Base-by-base conservation (phyloP, 345 rosid genomes). In the Raphanus raphanistrum region DNA sequence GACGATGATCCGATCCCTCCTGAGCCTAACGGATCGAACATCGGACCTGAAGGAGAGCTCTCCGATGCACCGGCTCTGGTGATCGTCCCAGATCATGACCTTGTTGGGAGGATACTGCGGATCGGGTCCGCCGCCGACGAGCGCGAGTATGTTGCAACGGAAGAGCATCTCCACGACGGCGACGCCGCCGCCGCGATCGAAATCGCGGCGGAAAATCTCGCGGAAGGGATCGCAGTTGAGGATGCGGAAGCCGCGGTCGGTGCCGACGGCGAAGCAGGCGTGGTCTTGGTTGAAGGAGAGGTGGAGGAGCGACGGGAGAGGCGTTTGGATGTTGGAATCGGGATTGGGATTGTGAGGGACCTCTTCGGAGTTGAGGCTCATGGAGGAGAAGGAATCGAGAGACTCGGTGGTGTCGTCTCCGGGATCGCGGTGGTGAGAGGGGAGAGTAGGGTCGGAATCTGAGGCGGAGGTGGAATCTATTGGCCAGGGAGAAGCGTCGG, bases 31-130 rank as follows among this genome's bases (percentile, higher is more conserved):
- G 9, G 58, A 52, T 52, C 58, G 25, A 5, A 52, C 58, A 15
- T 52, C 58, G 58, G 58, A 52, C 58, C 58, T 52, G 58, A 52
- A 52, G 58, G 58, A 52, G 58, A 52, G 58, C 25, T 52, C 58
- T 1, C 58, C 58, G 25, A 52, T 52, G 4, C 58, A 52, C 17
- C 58, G 5, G 58, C 58, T 16, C 58, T 52, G 58, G 58, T 52
- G 58, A 52, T 52, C 58, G 58, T 52, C 58, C 58, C 58, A 52
- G 1, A 52, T 52, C 58, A 52, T 52, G 25, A 52, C 58, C 58
- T 52, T 52, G 25, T 52, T 52, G 0, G 58, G 58, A 2, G 58
- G 58, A 6, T 52, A 52, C 25, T 52, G 58, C 0, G 58, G 58
- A 2, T 52, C 58, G 6, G 58, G 58, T 0, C 58, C 58, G 2